These are phyloP conservation scores for Colletotrichum sublineola DNA, from an alignment of 2,329 filamentous ascomycete species.

Conservation along the genomic window DNA sequence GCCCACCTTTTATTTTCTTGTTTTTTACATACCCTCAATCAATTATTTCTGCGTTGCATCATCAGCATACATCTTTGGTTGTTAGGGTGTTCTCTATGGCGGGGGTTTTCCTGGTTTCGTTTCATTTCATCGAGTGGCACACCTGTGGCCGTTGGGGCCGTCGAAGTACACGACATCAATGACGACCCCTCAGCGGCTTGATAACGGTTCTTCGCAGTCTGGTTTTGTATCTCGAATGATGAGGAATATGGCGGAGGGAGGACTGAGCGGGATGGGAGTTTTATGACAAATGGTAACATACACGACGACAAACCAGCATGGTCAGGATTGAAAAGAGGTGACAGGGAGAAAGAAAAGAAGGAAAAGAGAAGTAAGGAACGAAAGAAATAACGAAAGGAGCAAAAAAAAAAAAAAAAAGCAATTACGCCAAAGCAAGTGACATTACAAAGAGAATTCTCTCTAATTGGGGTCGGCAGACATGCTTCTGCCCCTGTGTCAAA, in stretches of 20 bases:
- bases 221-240: neutral
- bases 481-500: neutral
- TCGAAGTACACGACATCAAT: conserved; percentile 27
- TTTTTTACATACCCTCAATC: conserved; percentile 41
- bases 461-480: neutral
- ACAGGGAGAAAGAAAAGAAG: conserved; percentile 1
- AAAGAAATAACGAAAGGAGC: neutral
- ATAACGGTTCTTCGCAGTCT: conserved; percentile 8
- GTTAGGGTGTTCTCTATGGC: conserved; percentile 23
- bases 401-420: neutral
- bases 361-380: neutral
- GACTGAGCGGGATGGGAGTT: conserved; percentile 7
- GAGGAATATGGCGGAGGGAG: neutral
- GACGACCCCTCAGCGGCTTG: conserved; percentile 13
- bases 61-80: conserved; percentile 32
- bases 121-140: neutral
- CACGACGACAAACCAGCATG: neutral
- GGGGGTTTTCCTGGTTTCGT: neutral
- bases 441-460: neutral
- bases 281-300: conserved; percentile 11
- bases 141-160: neutral
- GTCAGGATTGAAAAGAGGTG: neutral
- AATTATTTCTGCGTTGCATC: conserved; percentile 41
- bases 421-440: neutral
- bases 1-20: conserved; percentile 31